Evolutionary conservation across 2,329 filamentous ascomycete species (phyloP).

Genomic region (Talaromyces sp.): DNA sequence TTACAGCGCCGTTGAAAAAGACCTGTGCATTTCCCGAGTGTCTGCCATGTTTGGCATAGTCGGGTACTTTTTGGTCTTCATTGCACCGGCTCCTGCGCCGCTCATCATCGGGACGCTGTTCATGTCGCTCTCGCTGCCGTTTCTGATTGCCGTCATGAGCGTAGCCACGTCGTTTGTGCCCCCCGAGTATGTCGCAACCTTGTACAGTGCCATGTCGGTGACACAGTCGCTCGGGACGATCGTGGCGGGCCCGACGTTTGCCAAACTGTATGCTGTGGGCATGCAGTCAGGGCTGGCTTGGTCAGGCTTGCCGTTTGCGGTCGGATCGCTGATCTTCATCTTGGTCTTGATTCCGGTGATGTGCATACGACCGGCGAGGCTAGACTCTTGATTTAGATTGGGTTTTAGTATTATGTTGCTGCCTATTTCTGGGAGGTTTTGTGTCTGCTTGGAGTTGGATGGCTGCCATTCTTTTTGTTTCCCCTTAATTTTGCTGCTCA

Average conservation of each 20-base stretch:
- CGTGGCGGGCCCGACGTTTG: constrained; percentile 22
- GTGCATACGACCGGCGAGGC: not conserved
- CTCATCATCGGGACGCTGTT: constrained; percentile 20
- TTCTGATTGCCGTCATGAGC: constrained; percentile 19
- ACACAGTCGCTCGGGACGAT: constrained; percentile 17
- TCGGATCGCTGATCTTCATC: constrained; percentile 14
- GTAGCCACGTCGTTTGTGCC: constrained; percentile 23
- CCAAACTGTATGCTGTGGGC: constrained; percentile 19
- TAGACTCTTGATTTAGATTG: not conserved
- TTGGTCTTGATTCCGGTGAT: constrained; percentile 3
- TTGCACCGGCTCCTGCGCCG: constrained; percentile 14
- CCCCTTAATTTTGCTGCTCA: not conserved
- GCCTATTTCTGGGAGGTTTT: not conserved
- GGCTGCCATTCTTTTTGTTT: not conserved
- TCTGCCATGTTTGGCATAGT: constrained; percentile 17
- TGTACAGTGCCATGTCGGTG: constrained; percentile 24
- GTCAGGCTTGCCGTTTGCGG: constrained; percentile 24
- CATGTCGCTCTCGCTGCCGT: constrained; percentile 21
- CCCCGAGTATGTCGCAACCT: constrained; percentile 20
- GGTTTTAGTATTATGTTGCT: not conserved
- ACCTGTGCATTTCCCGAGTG: constrained; percentile 18
- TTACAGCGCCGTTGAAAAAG: constrained; percentile 17
- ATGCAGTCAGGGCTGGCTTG: constrained; percentile 22
- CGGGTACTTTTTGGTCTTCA: constrained; percentile 16
- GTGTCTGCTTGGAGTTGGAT: not conserved